phyloP scores from a whole-genome alignment of 2,329 filamentous ascomycete genomes.

The Bimuria novae-zelandiae region DNA sequence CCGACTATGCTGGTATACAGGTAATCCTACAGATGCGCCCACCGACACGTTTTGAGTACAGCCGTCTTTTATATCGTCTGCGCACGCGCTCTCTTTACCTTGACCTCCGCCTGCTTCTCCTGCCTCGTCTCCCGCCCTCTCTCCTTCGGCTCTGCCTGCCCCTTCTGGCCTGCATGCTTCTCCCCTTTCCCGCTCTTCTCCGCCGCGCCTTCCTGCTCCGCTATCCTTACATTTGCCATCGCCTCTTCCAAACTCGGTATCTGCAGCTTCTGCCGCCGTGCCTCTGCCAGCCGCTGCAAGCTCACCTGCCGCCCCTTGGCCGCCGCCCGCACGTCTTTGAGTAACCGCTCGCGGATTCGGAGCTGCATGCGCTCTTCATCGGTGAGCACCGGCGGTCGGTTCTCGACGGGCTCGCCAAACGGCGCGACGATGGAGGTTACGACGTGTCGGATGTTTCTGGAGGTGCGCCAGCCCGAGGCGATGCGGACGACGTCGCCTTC shows the following conservation, averaged over 20 bases:
- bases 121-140: conserved; percentile 29
- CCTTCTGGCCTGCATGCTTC: conserved; percentile 31
- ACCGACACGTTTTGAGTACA: not conserved
- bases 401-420: conserved; percentile 65
- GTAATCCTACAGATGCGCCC: conserved; percentile 2
- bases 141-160: conserved; percentile 30
- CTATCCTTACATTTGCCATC: conserved; percentile 31
- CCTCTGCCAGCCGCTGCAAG: conserved; percentile 32
- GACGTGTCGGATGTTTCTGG: conserved; percentile 72
- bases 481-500: conserved; percentile 78
- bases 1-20: conserved; percentile 3
- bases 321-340: conserved; percentile 62
- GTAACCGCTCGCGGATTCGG: conserved; percentile 59
- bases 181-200: conserved; percentile 15
- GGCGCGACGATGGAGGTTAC: conserved; percentile 77
- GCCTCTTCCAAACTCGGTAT: conserved; percentile 40
- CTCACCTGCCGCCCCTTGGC: conserved; percentile 37
- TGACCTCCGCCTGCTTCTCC: conserved; percentile 29
- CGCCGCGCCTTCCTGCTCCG: conserved; percentile 20
- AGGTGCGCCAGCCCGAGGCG: conserved; percentile 66
- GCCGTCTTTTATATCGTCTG: conserved; percentile 22
- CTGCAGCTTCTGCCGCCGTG: conserved; percentile 29
- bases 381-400: conserved; percentile 68
- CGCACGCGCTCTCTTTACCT: conserved; percentile 26
- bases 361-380: conserved; percentile 64